phyloP scores from a whole-genome alignment of 352 stramenopile species.

The Aphanomyces stellatus region DNA sequence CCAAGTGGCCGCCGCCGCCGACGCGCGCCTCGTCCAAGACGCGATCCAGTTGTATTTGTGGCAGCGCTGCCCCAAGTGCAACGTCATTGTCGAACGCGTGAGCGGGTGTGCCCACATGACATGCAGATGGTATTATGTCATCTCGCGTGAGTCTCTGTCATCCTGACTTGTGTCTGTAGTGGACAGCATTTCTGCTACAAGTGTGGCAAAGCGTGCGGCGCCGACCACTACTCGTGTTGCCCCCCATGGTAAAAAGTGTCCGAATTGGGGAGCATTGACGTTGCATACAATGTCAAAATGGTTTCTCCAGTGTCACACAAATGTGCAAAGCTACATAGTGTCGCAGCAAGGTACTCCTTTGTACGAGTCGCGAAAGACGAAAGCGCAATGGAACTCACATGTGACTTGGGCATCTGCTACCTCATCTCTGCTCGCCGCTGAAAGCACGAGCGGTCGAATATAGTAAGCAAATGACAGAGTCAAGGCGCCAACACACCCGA shows the following conservation, averaged over 20 bases:
- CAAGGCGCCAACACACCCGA: too few species aligned
- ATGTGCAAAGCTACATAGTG: too few species aligned
- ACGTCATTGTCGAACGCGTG: neutral
- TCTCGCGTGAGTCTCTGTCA: neutral
- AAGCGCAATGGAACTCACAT: too few species aligned
- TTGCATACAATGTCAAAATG: too few species aligned
- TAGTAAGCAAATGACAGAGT: too few species aligned
- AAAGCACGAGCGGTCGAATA: too few species aligned
- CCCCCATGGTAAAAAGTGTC: neutral
- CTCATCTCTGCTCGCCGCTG: too few species aligned
- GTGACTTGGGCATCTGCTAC: too few species aligned
- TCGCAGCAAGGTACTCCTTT: too few species aligned
- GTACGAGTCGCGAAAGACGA: too few species aligned
- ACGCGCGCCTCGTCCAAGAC: neutral
- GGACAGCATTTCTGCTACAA: slow-evolving; percentile 5
- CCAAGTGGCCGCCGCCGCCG: neutral
- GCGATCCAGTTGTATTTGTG: neutral
- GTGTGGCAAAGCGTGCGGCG: neutral
- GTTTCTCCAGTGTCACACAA: too few species aligned
- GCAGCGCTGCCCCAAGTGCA: slow-evolving; percentile 11
- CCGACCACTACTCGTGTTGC: neutral
- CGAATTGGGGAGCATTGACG: too few species aligned
- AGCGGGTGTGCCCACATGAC: slow-evolving; percentile 6
- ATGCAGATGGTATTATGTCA: neutral
- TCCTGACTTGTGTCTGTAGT: neutral